Percentiles rank a stretch among this genome's conserved stretches.
phyloP scores from a whole-genome alignment of 352 stramenopile species.

The Pseudoperonospora humuli region DNA sequence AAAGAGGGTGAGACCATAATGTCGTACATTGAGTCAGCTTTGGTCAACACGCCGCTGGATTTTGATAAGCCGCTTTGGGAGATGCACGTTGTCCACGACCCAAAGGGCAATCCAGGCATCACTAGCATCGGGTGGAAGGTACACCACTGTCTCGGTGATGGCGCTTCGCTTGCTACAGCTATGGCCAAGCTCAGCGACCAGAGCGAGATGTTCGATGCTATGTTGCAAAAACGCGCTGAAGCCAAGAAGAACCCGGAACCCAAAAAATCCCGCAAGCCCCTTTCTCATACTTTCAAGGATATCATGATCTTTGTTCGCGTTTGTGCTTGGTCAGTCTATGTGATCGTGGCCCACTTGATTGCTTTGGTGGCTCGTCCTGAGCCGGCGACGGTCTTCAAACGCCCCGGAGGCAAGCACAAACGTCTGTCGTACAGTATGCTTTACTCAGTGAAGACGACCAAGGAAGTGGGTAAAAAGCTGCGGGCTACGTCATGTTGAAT shows the following conservation, averaged over 20 bases:
- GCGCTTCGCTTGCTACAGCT: slow-evolving; percentile 49
- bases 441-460: slow-evolving; percentile 65
- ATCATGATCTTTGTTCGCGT: slow-evolving; percentile 25
- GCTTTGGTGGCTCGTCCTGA: slow-evolving; percentile 44
- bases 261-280: slow-evolving; percentile 25
- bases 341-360: slow-evolving; percentile 48
- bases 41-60: slow-evolving; percentile 65
- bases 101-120: slow-evolving; percentile 14
- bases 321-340: slow-evolving; percentile 44
- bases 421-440: slow-evolving; percentile 62
- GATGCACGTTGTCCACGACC: slow-evolving; percentile 53
- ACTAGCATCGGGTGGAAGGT: slow-evolving; percentile 62
- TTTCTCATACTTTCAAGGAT: slow-evolving; percentile 20
- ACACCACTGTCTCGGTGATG: slow-evolving; percentile 75
- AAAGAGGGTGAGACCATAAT: slow-evolving; percentile 47
- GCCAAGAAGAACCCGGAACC: slow-evolving; percentile 25
- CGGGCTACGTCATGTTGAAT: slow-evolving; percentile 66
- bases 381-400: slow-evolving; percentile 61
- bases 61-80: slow-evolving; percentile 69
- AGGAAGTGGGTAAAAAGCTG: slow-evolving; percentile 61
- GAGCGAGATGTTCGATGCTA: slow-evolving; percentile 48
- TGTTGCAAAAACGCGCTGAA: slow-evolving; percentile 41
- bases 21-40: slow-evolving; percentile 47
- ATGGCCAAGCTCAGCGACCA: slow-evolving; percentile 71
- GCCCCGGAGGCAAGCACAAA: slow-evolving; percentile 46